phyloP scores from a whole-genome alignment of 805 yeast species.

The Nakazawaea sp. region DNA sequence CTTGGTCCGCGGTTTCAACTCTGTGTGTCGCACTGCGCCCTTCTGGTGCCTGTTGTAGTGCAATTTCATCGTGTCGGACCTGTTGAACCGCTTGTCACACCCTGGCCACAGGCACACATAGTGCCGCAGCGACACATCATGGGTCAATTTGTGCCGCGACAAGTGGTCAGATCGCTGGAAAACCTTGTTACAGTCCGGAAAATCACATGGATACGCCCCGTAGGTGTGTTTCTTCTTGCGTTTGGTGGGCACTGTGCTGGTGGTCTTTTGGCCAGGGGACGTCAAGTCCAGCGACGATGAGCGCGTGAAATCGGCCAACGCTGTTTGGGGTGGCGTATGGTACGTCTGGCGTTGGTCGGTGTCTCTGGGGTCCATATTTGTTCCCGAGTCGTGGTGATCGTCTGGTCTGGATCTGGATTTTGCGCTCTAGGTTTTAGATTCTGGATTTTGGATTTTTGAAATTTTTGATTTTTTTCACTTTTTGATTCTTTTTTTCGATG shows the following conservation, averaged over 20 bases:
- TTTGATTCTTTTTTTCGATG: too few species aligned
- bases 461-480: too few species aligned
- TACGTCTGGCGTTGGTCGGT: too few species aligned
- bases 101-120: conserved; percentile 39
- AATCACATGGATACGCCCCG: conserved; percentile 25
- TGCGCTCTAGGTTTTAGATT: too few species aligned
- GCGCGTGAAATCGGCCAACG: too few species aligned
- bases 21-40: background rate
- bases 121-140: conserved; percentile 32
- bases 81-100: conserved; percentile 47
- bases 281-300: too few species aligned
- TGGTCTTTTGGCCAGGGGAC: too few species aligned
- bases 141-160: conserved; percentile 49
- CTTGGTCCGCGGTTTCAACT: background rate
- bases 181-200: conserved; percentile 40
- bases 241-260: conserved; percentile 1
- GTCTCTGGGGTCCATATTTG: too few species aligned
- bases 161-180: conserved; percentile 55
- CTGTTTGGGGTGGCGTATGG: too few species aligned
- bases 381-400: too few species aligned
- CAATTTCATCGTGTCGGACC: conserved; percentile 43
- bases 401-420: too few species aligned
- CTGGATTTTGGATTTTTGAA: too few species aligned
- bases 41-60: conserved; percentile 28
- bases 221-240: conserved; percentile 7